Evolutionary conservation across 805 yeast species (phyloP).

Genomic region (Candida michaelii): DNA sequence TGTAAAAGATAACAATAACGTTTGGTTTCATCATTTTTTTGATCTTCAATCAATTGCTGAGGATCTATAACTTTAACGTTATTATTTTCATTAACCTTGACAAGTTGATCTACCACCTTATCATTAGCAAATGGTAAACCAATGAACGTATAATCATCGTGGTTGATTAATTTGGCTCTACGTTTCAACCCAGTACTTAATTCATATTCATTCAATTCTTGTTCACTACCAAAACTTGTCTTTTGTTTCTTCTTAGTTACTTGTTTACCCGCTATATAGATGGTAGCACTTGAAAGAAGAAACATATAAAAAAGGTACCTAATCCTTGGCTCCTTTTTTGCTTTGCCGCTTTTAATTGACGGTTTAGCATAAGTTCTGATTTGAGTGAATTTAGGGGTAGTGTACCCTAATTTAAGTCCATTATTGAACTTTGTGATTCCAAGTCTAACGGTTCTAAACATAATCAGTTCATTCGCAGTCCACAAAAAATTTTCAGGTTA

Average conservation of each 20-base stretch:
- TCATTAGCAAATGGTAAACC: constrained; percentile 34
- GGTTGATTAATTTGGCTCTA: constrained; percentile 43
- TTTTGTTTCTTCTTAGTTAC: constrained; percentile 31
- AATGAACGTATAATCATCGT: constrained; percentile 38
- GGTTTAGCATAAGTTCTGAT: constrained; percentile 85
- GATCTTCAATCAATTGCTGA: constrained; percentile 44
- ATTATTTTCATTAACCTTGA: constrained; percentile 18
- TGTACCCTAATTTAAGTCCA: not conserved
- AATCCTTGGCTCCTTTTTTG: constrained; percentile 27
- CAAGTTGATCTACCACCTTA: constrained; percentile 19
- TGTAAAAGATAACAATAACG: constrained; percentile 54
- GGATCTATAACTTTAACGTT: constrained; percentile 52
- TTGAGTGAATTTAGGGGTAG: constrained; percentile 25
- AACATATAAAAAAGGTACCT: constrained; percentile 39
- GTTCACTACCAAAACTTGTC: constrained; percentile 43
- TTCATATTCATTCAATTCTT: constrained; percentile 50
- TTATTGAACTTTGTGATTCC: not conserved
- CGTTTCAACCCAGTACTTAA: constrained; percentile 52
- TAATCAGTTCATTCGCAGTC: constrained; percentile 4
- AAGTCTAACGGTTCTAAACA: not conserved
- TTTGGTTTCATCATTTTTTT: constrained; percentile 42
- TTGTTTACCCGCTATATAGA: constrained; percentile 29
- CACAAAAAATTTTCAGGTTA: not conserved
- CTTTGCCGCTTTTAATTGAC: constrained; percentile 76
- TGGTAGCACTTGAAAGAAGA: constrained; percentile 29